A percentile compares a stretch with the other conserved stretches of the same genome.
These are phyloP conservation scores for Pezicula carpinea DNA, from an alignment of 2,329 filamentous ascomycete genomes.

Conservation along the genomic window DNA sequence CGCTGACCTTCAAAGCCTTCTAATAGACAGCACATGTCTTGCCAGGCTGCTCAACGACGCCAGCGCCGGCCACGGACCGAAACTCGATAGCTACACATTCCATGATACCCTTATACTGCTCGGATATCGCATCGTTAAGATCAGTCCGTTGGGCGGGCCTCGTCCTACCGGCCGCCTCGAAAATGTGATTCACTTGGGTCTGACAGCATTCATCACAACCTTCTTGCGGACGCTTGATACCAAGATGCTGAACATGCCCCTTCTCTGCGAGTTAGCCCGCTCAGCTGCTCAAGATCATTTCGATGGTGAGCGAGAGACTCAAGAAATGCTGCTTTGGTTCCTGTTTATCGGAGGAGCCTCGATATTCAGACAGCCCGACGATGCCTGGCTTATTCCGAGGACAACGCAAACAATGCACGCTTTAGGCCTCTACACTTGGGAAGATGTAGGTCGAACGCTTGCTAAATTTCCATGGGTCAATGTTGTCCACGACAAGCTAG, in stretches of 20 bases:
- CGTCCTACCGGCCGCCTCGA: constrained; percentile 5
- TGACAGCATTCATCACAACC: constrained; percentile 24
- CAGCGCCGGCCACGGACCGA: constrained; percentile 5
- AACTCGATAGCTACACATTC: constrained; percentile 19
- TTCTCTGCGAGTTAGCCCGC: constrained; percentile 9
- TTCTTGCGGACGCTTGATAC: constrained; percentile 11
- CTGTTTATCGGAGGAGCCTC: constrained; percentile 12
- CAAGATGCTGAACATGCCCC: constrained; percentile 3
- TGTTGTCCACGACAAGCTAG: constrained; percentile 14
- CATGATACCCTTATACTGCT: constrained; percentile 22
- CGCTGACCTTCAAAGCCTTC: constrained; percentile 6
- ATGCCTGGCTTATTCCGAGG: constrained; percentile 6
- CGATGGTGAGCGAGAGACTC: constrained; percentile 3
- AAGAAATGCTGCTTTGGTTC: constrained; percentile 19
- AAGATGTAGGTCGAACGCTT: constrained; percentile 9
- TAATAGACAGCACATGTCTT: constrained; percentile 14
- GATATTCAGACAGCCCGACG: constrained; percentile 2
- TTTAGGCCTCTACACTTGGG: constrained; percentile 12
- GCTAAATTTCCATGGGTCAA: constrained; percentile 23
- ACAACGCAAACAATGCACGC: constrained; percentile 5
- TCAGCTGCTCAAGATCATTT: neutral
- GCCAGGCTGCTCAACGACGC: constrained; percentile 17
- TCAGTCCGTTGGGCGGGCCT: constrained; percentile 7
- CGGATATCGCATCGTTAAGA: constrained; percentile 23
- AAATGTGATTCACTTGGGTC: constrained; percentile 22